phyloP scores from a whole-genome alignment of 108 stramenopile genomes.

The Fragilaria radians region DNA sequence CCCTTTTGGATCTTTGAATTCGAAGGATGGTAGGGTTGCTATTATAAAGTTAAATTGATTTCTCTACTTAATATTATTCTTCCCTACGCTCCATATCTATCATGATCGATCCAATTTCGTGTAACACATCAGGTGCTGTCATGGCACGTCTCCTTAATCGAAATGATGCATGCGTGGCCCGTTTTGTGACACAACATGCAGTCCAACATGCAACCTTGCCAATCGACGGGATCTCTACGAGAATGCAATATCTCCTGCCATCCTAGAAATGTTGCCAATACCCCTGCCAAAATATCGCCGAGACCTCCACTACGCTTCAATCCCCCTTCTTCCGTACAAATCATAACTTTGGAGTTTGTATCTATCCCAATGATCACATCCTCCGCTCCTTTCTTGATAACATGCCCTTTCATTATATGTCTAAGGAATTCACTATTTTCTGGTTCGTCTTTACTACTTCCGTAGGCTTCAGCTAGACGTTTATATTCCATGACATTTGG shows the following conservation, averaged over 20 bases:
- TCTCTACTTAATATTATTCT: background rate
- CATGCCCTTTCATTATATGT: conserved; percentile 29
- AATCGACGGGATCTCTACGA: conserved; percentile 15
- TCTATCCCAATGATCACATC: conserved; percentile 21
- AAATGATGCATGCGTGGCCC: conserved; percentile 68
- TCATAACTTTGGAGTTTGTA: conserved; percentile 8
- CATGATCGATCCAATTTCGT: conserved; percentile 53
- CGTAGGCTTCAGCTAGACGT: conserved; percentile 30
- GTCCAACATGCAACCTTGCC: conserved; percentile 58
- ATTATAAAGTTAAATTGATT: no score
- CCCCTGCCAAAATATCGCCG: conserved; percentile 92
- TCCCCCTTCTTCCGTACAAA: conserved; percentile 74
- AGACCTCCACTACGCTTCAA: conserved; percentile 95
- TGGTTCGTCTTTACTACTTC: conserved; percentile 14
- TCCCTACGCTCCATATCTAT: conserved; percentile 37
- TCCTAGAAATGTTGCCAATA: conserved; percentile 63
- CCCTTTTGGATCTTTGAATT: no score
- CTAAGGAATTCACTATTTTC: conserved; percentile 10
- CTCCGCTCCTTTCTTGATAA: conserved; percentile 55
- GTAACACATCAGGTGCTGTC: conserved; percentile 84
- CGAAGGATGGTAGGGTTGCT: no score
- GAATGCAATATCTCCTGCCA: conserved; percentile 62
- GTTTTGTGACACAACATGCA: conserved; percentile 69
- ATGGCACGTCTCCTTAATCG: conserved; percentile 60
- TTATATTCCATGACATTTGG: conserved; percentile 92